A percentile compares a stretch with the other conserved stretches of the same genome.
Conservation (phyloP, 225 moss, liverwort and hornwort genomes). For the Straminergon stramineum region DNA sequence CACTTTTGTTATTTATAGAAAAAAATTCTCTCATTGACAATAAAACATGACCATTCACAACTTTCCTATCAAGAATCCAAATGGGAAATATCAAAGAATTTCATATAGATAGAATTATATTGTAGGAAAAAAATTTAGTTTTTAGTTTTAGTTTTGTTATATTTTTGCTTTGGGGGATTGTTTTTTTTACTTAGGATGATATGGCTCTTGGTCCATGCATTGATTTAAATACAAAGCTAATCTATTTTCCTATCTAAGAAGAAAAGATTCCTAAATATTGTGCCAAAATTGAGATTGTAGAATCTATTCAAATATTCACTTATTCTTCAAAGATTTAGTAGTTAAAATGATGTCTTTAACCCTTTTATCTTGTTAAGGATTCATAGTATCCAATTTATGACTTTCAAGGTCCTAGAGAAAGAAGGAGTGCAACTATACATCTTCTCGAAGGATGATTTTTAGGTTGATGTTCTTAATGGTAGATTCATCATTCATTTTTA, state of each 20-base stretch:
- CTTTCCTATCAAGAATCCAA: not conserved
- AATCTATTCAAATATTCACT: not conserved
- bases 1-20: not conserved
- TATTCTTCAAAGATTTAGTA: not conserved
- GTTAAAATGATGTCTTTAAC: not conserved
- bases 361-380: not conserved
- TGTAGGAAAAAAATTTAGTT: not conserved
- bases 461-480: not conserved
- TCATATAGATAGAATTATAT: not conserved
- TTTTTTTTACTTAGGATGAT: not conserved
- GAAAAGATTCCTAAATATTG: no score
- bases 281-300: not conserved
- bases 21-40: rapidly evolving
- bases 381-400: no score
- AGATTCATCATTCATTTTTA: not conserved
- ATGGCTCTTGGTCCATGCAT: not conserved
- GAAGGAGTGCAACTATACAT: no score
- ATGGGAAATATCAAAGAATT: not conserved
- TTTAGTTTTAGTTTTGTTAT: rapidly evolving
- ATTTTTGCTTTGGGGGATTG: rapidly evolving
- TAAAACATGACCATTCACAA: not conserved
- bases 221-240: not conserved
- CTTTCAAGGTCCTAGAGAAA: rapidly evolving
- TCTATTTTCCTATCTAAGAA: not conserved
- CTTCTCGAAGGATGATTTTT: no score